Percentiles rank a stretch among this genome's conserved stretches.
phyloP scores from a whole-genome alignment of 129 eudicot genomes.

The Pulicaria dysenterica region DNA sequence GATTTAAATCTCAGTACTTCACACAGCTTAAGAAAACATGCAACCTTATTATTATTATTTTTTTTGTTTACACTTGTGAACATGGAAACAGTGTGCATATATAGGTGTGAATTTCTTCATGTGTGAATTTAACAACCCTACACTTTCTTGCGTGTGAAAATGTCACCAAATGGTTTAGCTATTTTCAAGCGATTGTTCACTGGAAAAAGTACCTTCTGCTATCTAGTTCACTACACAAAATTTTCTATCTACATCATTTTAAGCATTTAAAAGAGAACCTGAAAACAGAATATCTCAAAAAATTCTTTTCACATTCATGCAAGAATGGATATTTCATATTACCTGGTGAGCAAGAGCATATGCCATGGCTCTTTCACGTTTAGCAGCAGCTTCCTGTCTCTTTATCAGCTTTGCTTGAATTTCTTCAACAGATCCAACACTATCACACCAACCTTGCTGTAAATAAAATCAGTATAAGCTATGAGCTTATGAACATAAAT shows the following conservation, averaged over 20 bases:
- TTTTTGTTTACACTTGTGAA: no score
- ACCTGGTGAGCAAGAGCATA: constrained; percentile 99
- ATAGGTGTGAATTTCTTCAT: no score
- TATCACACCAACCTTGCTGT: constrained; percentile 98
- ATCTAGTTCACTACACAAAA: background rate
- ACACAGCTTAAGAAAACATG: background rate
- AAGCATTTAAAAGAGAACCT: background rate
- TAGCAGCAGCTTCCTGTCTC: constrained; percentile 97
- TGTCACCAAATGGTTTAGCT: no score
- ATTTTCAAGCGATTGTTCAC: no score
- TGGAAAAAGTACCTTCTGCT: background rate
- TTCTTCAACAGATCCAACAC: constrained; percentile 93
- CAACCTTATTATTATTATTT: no score
- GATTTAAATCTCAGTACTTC: background rate
- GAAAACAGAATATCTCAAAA: background rate
- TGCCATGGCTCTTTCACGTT: constrained; percentile 99
- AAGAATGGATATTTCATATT: constrained; percentile 12
- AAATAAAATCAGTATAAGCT: constrained; percentile 1
- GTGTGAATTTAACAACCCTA: no score
- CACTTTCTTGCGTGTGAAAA: no score
- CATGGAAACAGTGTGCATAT: no score
- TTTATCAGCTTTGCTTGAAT: constrained; percentile 85
- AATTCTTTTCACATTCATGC: background rate
- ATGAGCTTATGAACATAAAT: background rate
- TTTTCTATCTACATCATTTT: background rate